Conservation (phyloP, 306 rosid species). For the Pterocarpus santalinus region DNA sequence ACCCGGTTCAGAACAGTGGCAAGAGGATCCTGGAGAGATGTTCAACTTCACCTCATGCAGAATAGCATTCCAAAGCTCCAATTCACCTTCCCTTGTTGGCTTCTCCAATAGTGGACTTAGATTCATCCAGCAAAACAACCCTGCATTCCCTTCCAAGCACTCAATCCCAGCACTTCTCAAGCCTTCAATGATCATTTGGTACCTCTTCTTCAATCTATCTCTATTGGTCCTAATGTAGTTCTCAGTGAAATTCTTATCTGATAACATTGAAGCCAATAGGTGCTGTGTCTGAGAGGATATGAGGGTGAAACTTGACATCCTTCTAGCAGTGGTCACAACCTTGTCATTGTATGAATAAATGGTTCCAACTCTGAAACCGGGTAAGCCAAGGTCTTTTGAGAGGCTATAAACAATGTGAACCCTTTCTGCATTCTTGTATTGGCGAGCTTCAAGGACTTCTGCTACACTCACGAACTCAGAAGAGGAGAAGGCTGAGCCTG, state of each 20-base stretch:
- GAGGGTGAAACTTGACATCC: conserved; percentile 94
- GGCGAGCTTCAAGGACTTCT: conserved; percentile 60
- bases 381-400: conserved; percentile 93
- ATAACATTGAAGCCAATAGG: conserved; percentile 76
- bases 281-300: conserved; percentile 92
- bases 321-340: conserved; percentile 83
- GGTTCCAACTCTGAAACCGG: conserved; percentile 90
- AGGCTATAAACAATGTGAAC: conserved; percentile 96
- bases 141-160: conserved; percentile 90
- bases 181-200: conserved; percentile 76
- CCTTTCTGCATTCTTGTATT: conserved; percentile 64
- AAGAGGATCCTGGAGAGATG: conserved; percentile 93
- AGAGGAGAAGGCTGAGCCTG: conserved; percentile 82
- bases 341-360: conserved; percentile 83
- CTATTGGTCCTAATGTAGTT: conserved; percentile 73
- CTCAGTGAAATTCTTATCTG: conserved; percentile 64
- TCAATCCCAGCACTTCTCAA: conserved; percentile 72
- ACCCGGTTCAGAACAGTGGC: conserved; percentile 90
- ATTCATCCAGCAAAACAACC: conserved; percentile 97
- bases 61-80: conserved; percentile 70
- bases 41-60: conserved; percentile 72
- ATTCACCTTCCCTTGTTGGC: conserved; percentile 70
- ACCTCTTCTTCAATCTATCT: conserved; percentile 73
- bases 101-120: conserved; percentile 69
- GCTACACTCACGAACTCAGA: conserved; percentile 76